Percentiles rank a stretch among this genome's conserved stretches.
Evolutionary conservation across 345 rosid species (phyloP).

Genomic region (Nephelium lappaceum): DNA sequence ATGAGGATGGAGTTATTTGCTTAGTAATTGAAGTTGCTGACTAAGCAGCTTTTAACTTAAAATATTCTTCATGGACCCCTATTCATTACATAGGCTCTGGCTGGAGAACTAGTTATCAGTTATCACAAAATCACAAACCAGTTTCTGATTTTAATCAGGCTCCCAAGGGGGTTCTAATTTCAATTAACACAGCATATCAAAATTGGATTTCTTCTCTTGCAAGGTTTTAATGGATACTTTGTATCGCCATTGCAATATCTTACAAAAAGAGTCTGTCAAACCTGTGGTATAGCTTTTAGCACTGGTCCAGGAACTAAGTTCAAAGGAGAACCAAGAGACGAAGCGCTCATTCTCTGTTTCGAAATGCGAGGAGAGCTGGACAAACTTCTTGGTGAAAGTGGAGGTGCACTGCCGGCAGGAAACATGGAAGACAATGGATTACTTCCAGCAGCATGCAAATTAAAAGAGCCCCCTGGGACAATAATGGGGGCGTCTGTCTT

Average conservation of each 20-base stretch:
- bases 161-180: neutral
- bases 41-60: neutral
- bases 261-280: slow-evolving; percentile 30
- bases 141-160: neutral
- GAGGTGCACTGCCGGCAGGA: slow-evolving; percentile 81
- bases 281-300: slow-evolving; percentile 87
- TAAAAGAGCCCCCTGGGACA: slow-evolving; percentile 47
- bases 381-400: slow-evolving; percentile 82
- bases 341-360: slow-evolving; percentile 65
- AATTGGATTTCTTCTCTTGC: neutral
- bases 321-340: slow-evolving; percentile 74
- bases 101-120: neutral
- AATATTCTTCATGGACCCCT: neutral
- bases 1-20: neutral
- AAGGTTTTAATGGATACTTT: neutral
- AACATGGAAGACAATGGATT: slow-evolving; percentile 79
- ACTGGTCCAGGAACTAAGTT: slow-evolving; percentile 63
- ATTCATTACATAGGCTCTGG: neutral
- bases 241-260: neutral
- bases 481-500: slow-evolving; percentile 57
- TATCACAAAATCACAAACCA: neutral
- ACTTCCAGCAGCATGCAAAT: slow-evolving; percentile 47
- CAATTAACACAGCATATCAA: neutral
- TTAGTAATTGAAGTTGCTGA: neutral
- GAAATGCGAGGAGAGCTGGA: slow-evolving; percentile 74